Conservation (phyloP, 768 basidiomycete genomes). For the Russula emetica region DNA sequence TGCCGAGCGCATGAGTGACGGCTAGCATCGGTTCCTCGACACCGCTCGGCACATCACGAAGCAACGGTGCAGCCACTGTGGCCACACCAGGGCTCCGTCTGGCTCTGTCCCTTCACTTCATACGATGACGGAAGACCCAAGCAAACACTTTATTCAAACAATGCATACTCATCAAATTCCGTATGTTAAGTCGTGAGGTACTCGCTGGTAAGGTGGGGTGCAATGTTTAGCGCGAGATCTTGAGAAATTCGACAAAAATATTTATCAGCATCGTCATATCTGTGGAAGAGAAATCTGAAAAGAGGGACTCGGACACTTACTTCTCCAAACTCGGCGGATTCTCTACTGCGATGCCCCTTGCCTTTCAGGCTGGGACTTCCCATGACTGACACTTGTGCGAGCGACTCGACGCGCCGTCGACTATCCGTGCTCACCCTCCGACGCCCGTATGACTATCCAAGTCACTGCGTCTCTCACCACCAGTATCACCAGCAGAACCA, state of each 20-base stretch:
- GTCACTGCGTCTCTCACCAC: constrained; percentile 23
- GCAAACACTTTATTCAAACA: neutral
- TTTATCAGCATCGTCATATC: neutral
- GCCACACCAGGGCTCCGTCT: neutral
- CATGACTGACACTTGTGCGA: neutral
- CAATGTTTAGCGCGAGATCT: constrained; percentile 15
- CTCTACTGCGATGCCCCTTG: constrained; percentile 26
- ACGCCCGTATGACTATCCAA: constrained; percentile 31
- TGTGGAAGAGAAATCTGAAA: neutral
- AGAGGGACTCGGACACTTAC: constrained; percentile 22
- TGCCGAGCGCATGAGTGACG: no score
- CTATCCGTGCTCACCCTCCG: constrained; percentile 21
- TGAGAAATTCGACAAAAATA: neutral
- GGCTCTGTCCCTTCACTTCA: neutral
- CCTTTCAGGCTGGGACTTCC: constrained; percentile 23
- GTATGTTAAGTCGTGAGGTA: neutral
- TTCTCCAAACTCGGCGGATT: constrained; percentile 33
- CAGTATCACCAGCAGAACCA: constrained; percentile 1
- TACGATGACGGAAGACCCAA: no score
- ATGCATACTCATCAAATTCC: neutral
- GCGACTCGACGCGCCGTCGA: constrained; percentile 19
- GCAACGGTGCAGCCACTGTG: neutral
- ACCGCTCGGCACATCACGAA: no score
- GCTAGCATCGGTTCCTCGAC: no score
- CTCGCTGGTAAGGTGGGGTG: constrained; percentile 11